phyloP scores from a whole-genome alignment of 2,329 filamentous ascomycete genomes.

The Botrytis deweyae region DNA sequence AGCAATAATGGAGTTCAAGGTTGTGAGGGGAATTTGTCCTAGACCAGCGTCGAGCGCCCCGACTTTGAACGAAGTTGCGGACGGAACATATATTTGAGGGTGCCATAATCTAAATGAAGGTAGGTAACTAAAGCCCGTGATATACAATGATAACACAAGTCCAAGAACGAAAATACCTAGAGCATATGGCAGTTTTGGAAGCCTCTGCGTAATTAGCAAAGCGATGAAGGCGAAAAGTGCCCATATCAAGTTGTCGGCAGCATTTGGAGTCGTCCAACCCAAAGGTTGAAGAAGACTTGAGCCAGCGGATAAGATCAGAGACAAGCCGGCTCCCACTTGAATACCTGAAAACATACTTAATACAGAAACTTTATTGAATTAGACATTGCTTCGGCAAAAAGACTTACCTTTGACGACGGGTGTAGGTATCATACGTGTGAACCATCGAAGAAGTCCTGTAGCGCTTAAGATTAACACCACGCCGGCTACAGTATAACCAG shows the following conservation, averaged over 20 bases:
- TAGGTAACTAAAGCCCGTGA: constrained; percentile 43
- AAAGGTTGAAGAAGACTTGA: constrained; percentile 65
- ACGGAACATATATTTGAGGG: constrained; percentile 52
- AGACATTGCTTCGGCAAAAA: neutral
- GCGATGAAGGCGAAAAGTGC: constrained; percentile 69
- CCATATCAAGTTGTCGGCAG: constrained; percentile 78
- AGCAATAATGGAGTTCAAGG: constrained; percentile 88
- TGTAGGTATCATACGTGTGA: constrained; percentile 67
- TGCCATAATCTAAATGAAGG: constrained; percentile 60
- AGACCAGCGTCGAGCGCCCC: constrained; percentile 58
- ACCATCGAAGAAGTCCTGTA: constrained; percentile 75
- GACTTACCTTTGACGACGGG: constrained; percentile 74
- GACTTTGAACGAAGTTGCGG: constrained; percentile 45
- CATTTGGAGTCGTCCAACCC: constrained; percentile 63
- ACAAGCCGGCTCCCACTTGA: constrained; percentile 86
- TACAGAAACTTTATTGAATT: neutral
- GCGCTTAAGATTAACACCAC: constrained; percentile 74
- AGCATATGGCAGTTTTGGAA: constrained; percentile 73
- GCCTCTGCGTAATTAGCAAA: constrained; percentile 65
- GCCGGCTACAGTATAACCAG: constrained; percentile 74
- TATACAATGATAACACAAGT: constrained; percentile 59
- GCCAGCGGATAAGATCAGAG: constrained; percentile 76
- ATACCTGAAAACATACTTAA: constrained; percentile 53
- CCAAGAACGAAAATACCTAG: constrained; percentile 69
- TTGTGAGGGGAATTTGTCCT: constrained; percentile 86